phyloP scores from a whole-genome alignment of 2,329 filamentous ascomycete genomes.

The Penicillium sp. region DNA sequence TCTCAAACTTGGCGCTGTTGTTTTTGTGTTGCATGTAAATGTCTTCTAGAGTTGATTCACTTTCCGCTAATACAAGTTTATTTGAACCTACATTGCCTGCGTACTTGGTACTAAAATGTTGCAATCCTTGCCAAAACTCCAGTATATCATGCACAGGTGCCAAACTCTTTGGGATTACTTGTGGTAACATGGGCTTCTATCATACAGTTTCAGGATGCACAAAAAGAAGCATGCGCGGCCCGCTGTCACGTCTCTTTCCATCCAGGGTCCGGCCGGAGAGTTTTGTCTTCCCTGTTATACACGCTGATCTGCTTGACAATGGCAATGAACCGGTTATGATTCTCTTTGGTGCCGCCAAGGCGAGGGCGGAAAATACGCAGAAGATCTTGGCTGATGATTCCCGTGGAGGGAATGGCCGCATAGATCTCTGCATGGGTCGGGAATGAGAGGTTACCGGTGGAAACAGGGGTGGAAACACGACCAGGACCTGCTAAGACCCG shows the following conservation, averaged over 20 bases:
- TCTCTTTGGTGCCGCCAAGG: constrained; percentile 40
- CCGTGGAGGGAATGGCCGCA: constrained; percentile 42
- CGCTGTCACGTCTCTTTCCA: constrained; percentile 30
- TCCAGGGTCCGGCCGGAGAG: constrained; percentile 37
- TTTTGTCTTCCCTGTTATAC: constrained; percentile 40
- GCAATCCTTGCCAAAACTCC: too few relatives aligned
- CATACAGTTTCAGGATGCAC: background rate
- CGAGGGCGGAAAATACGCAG: constrained; percentile 41
- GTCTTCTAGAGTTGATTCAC: constrained; percentile 5
- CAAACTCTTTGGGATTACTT: too few relatives aligned
- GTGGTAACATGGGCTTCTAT: too few relatives aligned
- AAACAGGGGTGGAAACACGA: constrained; percentile 30
- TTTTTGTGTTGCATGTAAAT: constrained; percentile 18
- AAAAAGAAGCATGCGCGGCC: too few relatives aligned
- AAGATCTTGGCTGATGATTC: constrained; percentile 43
- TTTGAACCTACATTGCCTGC: background rate
- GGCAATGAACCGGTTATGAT: constrained; percentile 39
- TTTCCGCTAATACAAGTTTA: too few relatives aligned
- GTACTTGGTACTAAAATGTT: background rate
- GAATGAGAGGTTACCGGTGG: constrained; percentile 30
- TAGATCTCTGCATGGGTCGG: constrained; percentile 45
- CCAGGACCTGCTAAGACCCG: constrained; percentile 16
- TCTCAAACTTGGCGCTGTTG: constrained; percentile 20
- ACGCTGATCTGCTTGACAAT: constrained; percentile 43
- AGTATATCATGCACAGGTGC: too few relatives aligned